phyloP scores from a whole-genome alignment of 208 protist genomes.

The Zelonia costaricensis region DNA sequence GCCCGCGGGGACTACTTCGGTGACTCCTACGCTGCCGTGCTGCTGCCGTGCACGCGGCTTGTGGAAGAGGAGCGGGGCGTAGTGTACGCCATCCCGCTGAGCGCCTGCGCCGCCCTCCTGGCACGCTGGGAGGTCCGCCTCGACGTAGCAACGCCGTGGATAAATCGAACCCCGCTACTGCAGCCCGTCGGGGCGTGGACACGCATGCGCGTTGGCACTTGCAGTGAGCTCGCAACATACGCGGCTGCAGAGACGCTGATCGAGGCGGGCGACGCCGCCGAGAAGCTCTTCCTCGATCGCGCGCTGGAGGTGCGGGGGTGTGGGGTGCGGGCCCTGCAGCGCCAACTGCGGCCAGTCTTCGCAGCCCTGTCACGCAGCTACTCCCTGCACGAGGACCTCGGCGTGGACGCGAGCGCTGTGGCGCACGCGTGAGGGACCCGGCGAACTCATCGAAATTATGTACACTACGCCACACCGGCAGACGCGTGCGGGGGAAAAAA shows the following conservation, averaged over 20 bases:
- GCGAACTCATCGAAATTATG: too few relatives aligned
- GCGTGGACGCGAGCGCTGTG: background rate
- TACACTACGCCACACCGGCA: too few relatives aligned
- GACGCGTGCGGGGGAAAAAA: too few relatives aligned
- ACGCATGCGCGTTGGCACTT: conserved; percentile 54
- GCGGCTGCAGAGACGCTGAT: conserved; percentile 34
- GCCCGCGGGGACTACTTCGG: conserved; percentile 72
- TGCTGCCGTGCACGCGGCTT: conserved; percentile 37
- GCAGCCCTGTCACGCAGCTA: conserved; percentile 41
- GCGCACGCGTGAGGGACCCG: too few relatives aligned
- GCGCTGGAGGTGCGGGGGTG: conserved; percentile 34
- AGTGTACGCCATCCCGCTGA: conserved; percentile 63
- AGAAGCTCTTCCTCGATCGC: conserved; percentile 29
- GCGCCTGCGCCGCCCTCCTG: conserved; percentile 27
- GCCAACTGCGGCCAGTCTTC: conserved; percentile 40
- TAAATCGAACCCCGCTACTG: conserved; percentile 44
- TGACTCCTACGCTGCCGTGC: conserved; percentile 44
- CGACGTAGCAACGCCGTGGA: conserved; percentile 17
- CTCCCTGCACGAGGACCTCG: conserved; percentile 63
- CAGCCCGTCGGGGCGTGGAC: conserved; percentile 59
- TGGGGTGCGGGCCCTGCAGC: conserved; percentile 43
- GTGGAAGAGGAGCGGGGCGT: conserved; percentile 57
- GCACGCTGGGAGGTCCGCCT: conserved; percentile 40
- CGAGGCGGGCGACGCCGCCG: conserved; percentile 27
- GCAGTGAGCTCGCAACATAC: conserved; percentile 11